phyloP scores from a whole-genome alignment of 257 asterid species.

The Rubia yunnanensis region DNA sequence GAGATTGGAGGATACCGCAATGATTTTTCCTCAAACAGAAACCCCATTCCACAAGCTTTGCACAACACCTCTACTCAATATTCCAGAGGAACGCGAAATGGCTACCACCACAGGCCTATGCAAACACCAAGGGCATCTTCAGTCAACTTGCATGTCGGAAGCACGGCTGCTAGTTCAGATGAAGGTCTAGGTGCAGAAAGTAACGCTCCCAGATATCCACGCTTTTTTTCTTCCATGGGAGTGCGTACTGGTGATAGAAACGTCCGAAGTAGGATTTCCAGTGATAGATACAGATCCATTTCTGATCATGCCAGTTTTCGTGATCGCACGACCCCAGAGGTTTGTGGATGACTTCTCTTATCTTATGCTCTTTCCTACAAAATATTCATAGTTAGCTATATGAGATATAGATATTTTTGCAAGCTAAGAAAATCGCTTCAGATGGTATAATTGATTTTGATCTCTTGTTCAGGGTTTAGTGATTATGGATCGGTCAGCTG shows the following conservation, averaged over 20 bases:
- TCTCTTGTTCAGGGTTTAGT: constrained; percentile 37
- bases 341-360: constrained; percentile 13
- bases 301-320: constrained; percentile 39
- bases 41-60: constrained; percentile 33
- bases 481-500: constrained; percentile 33
- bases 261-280: constrained; percentile 35
- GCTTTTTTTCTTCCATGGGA: constrained; percentile 34
- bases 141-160: constrained; percentile 40
- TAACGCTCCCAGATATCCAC: constrained; percentile 39
- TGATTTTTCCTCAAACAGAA: constrained; percentile 34
- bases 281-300: constrained; percentile 39
- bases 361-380: background rate
- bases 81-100: constrained; percentile 47
- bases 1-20: constrained; percentile 37
- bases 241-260: constrained; percentile 34
- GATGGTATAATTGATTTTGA: background rate
- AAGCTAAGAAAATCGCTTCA: background rate
- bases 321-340: constrained; percentile 48
- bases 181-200: constrained; percentile 37
- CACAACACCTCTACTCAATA: constrained; percentile 30
- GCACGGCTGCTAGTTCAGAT: constrained; percentile 35
- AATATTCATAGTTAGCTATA: background rate
- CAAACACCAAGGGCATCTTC: constrained; percentile 49
- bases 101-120: constrained; percentile 39
- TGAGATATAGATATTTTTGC: background rate